Evolutionary conservation across 495 filamentous ascomycete genomes (phyloP), one percentile per base, ranked within the genome.

Genomic region (Aspergillus nanangensis): DNA sequence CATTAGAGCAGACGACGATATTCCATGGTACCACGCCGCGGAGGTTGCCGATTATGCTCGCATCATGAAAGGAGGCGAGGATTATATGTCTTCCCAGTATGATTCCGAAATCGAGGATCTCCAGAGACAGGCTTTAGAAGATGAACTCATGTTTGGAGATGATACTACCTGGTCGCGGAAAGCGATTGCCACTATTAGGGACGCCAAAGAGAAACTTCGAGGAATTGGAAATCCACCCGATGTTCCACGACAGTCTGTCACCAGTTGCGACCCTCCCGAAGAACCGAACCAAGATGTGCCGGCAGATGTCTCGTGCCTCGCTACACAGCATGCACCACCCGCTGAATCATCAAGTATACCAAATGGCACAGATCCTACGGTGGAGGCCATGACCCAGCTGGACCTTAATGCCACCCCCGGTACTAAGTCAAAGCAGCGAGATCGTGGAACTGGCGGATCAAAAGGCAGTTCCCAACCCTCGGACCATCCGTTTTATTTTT

Each of bases 11-110:
- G 75, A 72, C 11, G 84, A 93, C 29, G 86, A 88, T 58, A 76
- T 96, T 25, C 93, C 93, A 1, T 97, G 93, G 93, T 86, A 94
- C 55, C 87, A 92, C 68, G 88, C 87, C 24, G 90, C 89, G 2
- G 93, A 95, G 52, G 89, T 96, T 15, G 79, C 90, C 58, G 93
- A 98, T 61, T 97, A 96, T 69, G 90, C 90, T 38, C 78, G 93
- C 38, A 83, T 98, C 36, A 96, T 98, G 87, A 95, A 88, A 65
- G 93, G 92, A 10, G 90, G 86, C 3, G 84, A 88, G 60, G 81
- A 86, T 13, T 97, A 97, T 55, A 90, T 98, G 86, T 56, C 65
- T 14, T 70, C 78, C 40, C 84, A 96, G 62, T 92, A 83, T 60
- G 79, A 90, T 45, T 55, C 69, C 7, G 93, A 97, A 55, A 83